Percentiles rank a stretch among this genome's conserved stretches.
Evolutionary conservation across 805 yeast species (phyloP).

Genomic region (Tanozyma kutaoensis): DNA sequence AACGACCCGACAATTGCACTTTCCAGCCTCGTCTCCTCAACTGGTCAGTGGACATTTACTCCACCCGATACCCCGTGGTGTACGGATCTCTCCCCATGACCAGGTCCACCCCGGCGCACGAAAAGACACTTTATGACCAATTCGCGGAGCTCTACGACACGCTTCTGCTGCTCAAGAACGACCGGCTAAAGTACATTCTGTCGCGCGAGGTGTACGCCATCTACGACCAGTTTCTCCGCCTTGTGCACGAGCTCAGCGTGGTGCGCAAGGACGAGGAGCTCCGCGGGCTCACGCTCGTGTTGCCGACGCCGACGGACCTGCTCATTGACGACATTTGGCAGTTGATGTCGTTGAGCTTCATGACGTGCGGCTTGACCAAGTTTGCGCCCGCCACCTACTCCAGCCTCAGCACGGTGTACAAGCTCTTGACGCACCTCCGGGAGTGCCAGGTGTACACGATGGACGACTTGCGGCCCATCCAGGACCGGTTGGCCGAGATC

Average conservation of each 20-base stretch:
- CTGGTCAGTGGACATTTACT: too few species aligned
- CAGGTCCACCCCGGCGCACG: too few species aligned
- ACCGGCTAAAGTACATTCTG: conserved; percentile 50
- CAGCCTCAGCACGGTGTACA: conserved; percentile 73
- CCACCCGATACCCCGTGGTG: too few species aligned
- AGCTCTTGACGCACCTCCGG: conserved; percentile 68
- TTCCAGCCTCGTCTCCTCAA: too few species aligned
- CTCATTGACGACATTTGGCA: conserved; percentile 85
- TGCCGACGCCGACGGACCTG: conserved; percentile 50
- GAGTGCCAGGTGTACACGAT: conserved; percentile 75
- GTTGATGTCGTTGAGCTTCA: conserved; percentile 69
- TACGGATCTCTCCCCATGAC: too few species aligned
- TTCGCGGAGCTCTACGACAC: too few species aligned
- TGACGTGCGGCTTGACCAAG: conserved; percentile 83
- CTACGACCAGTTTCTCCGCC: conserved; percentile 43
- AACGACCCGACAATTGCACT: too few species aligned
- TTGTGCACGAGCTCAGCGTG: conserved; percentile 38
- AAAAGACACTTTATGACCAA: too few species aligned
- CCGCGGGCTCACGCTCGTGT: conserved; percentile 18
- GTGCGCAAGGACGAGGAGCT: conserved; percentile 36
- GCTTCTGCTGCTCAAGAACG: conserved; percentile 53
- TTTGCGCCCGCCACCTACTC: conserved; percentile 93
- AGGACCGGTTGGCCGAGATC: conserved; percentile 61
- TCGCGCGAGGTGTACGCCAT: conserved; percentile 52
- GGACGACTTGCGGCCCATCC: conserved; percentile 71